A percentile compares a stretch with the other conserved stretches of the same genome.
These are phyloP conservation scores for Aureobasidium sp. DNA, from an alignment of 2,329 filamentous ascomycete species.

Conservation along the genomic window DNA sequence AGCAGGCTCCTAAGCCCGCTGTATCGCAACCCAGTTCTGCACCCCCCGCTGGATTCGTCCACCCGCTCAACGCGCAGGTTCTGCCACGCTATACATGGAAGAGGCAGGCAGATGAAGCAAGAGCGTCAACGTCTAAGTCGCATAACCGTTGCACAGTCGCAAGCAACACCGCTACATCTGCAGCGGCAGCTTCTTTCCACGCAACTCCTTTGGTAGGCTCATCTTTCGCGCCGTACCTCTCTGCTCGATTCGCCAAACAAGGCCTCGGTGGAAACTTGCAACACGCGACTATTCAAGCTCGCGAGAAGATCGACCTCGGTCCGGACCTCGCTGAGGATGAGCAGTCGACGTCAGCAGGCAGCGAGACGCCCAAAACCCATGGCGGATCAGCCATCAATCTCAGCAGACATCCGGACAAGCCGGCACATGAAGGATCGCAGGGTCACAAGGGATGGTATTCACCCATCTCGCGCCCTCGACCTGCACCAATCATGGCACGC, in stretches of 20 bases:
- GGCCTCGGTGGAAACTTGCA: slow-evolving; percentile 35
- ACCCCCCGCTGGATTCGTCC: slow-evolving; percentile 11
- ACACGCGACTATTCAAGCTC: slow-evolving; percentile 25
- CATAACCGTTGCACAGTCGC: background rate
- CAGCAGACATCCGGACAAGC: slow-evolving; percentile 12
- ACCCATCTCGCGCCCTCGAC: slow-evolving; percentile 25
- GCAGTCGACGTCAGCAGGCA: background rate
- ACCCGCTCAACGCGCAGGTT: slow-evolving; percentile 16
- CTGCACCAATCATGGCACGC: slow-evolving; percentile 26
- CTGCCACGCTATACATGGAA: slow-evolving; percentile 19
- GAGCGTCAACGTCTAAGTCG: slow-evolving; percentile 2
- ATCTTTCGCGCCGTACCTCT: slow-evolving; percentile 34
- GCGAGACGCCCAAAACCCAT: background rate
- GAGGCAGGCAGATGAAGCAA: slow-evolving; percentile 14
- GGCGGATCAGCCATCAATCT: background rate
- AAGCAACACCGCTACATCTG: background rate
- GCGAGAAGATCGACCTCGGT: slow-evolving; percentile 29
- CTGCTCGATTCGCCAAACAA: slow-evolving; percentile 33
- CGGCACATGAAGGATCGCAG: slow-evolving; percentile 21
- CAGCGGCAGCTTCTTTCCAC: slow-evolving; percentile 1
- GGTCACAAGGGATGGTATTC: slow-evolving; percentile 26
- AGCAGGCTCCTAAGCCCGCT: slow-evolving; percentile 8
- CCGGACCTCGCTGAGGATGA: slow-evolving; percentile 20
- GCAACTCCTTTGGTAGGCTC: slow-evolving; percentile 13
- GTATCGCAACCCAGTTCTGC: background rate